Conservation (phyloP, 768 basidiomycete genomes). For the Rhodotorula paludigena region DNA sequence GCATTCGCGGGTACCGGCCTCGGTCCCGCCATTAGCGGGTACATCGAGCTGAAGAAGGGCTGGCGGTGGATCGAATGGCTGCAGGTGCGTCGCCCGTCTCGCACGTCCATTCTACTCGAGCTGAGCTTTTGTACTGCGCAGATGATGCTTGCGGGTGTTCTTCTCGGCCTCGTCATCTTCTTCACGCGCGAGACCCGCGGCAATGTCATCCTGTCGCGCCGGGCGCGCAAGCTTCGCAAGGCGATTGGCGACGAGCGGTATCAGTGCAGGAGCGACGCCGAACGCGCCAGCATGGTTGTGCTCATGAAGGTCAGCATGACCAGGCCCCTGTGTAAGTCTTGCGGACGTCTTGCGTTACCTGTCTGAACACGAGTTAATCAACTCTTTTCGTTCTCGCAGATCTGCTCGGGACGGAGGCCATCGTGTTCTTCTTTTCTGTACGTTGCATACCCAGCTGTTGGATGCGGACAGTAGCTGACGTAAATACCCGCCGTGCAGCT, state of each 20-base stretch:
- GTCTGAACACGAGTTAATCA: neutral
- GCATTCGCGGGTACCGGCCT: conserved; percentile 62
- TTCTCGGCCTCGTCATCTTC: conserved; percentile 55
- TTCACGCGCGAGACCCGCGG: conserved; percentile 69
- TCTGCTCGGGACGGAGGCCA: conserved; percentile 65
- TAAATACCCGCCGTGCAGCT: neutral
- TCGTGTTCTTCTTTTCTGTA: conserved; percentile 60
- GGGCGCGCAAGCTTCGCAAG: conserved; percentile 63
- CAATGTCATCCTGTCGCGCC: conserved; percentile 62
- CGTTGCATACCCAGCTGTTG: neutral
- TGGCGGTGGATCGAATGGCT: conserved; percentile 68
- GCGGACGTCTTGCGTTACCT: fast-evolving
- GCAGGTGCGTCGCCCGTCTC: conserved; percentile 9
- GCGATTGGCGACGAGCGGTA: conserved; percentile 62
- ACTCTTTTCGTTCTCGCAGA: conserved; percentile 43
- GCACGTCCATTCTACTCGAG: neutral
- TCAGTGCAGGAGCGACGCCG: conserved; percentile 63
- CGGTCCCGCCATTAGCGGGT: conserved; percentile 63
- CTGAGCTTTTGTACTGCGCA: neutral
- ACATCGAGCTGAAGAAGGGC: conserved; percentile 47
- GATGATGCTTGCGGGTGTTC: conserved; percentile 56
- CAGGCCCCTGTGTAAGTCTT: conserved; percentile 27
- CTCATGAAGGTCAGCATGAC: conserved; percentile 60
- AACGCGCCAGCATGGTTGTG: conserved; percentile 55
- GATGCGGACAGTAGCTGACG: neutral